Conservation (phyloP, 805 yeast genomes). For the Myxozyma melibiosi region DNA sequence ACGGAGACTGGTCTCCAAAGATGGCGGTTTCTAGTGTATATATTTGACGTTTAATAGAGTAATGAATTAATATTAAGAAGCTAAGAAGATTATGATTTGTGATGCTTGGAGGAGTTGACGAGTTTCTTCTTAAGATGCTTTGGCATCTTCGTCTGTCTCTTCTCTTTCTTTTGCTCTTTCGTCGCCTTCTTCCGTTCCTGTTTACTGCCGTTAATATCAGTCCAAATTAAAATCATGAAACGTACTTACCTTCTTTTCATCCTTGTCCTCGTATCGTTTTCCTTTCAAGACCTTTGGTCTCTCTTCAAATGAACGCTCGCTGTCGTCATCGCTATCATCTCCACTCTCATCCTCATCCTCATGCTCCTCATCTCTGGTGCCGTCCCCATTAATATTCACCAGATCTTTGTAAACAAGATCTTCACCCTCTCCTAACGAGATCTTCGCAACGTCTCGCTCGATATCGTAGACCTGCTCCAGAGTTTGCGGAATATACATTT, state of each 20-base stretch:
- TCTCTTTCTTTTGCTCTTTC: constrained; percentile 77
- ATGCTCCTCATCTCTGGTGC: constrained; percentile 37
- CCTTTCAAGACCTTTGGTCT: constrained; percentile 52
- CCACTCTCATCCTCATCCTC: constrained; percentile 42
- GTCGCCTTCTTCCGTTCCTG: constrained; percentile 63
- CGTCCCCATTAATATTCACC: constrained; percentile 30
- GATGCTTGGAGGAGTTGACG: constrained; percentile 52
- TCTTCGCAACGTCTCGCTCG: constrained; percentile 72
- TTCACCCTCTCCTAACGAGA: constrained; percentile 72
- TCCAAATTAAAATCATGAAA: background rate
- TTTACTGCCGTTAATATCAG: background rate
- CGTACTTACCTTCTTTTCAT: constrained; percentile 56
- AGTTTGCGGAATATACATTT: constrained; percentile 77
- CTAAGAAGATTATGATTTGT: background rate
- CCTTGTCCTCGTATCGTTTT: constrained; percentile 78
- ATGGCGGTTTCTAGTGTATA: background rate
- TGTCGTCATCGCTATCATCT: constrained; percentile 43
- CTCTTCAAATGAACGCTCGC: constrained; percentile 49
- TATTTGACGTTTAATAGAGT: background rate
- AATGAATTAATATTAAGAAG: too few relatives aligned
- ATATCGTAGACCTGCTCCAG: constrained; percentile 49
- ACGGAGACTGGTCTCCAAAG: constrained; percentile 20
- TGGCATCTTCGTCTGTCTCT: constrained; percentile 78
- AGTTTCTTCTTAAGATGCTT: constrained; percentile 79
- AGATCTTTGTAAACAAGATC: constrained; percentile 57